Evolutionary conservation across 768 basidiomycete genomes (phyloP), one percentile per base, ranked within the genome.

Genomic region (Chalciporus pseudorubinellus): DNA sequence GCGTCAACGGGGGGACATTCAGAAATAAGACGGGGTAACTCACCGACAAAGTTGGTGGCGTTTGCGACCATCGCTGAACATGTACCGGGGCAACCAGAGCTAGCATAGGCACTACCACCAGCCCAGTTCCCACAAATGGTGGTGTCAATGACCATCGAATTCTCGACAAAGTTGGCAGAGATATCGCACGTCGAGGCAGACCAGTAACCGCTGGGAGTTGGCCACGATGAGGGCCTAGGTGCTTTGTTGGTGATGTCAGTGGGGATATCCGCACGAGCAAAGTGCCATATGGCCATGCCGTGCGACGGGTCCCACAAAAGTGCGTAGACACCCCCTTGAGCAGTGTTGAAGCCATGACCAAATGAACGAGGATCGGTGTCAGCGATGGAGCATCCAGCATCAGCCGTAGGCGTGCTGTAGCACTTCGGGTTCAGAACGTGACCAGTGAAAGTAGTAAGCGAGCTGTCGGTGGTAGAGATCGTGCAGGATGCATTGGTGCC

Each of bases 281-380:
- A 84, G 55, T 73, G 75, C 80, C 81, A 85, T 18, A 81, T 67
- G 48, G 70, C 76, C 64, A 85, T 81, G 16, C 81, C 82, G 1
- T 62, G 33, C 4, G 39, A 8, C 38, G 52, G 51, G 42, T 82
- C 75, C 78, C 82, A 83, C n/a, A 77, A 59, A 53, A 83, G 76
- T 1, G 75, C 82, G 51, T 69, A 83, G 19, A 83, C 80, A 20
- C 83, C 83, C 16, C 82, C 82, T 0, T 59, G 62, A 1, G 67
- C 63, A 24, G 57, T 19, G 58, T 70, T 70, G 29, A 70, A 70
- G 10, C 67, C 67, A 21, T 58, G 55, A 14, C 69, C 69, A 72
- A 84, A 74, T 78, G 82, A 47, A 52, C 34, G 63, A 26, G 56
- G 4, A 45, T 73, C 72, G 2, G 66, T 57, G 60, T 80, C 81